Evolutionary conservation across 164 flowering plant species (phyloP), one percentile per base, ranked within the genome.

Genomic region (Aristolochia californica): DNA sequence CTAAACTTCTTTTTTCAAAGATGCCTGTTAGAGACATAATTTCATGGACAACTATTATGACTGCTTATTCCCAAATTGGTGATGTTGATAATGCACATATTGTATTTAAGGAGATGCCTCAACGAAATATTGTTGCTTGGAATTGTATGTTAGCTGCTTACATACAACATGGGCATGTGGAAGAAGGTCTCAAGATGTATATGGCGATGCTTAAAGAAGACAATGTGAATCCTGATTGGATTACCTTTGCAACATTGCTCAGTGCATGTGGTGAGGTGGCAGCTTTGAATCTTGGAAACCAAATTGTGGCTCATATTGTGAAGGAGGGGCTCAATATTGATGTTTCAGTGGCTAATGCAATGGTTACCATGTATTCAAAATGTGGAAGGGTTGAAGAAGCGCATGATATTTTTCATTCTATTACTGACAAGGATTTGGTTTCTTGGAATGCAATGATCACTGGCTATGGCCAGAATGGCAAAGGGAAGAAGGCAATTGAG

Each of bases 401-500:
- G 12, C 60, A 43, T 8, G 66, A 59, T n/a, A 53, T 67, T 30
- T 80, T 80, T 60, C 62, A 74, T 43, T 66, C 47, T 4, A 64
- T 78, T 40, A 4, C 14, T 58, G 48, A 26, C 16, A 78, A 72
- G 63, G 64, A 78, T 68, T 56, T 76, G 66, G 60, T 76, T 51
- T 78, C 80, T n/a, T 78, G 84, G 82, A 80, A 80, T 62, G 61
- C 77, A 5, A 70, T 80, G 76, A 78, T 78, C 66, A 60, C 71
- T 21, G 82, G 73, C 48, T 76, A 72, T 65, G 78, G 80, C 61
- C 79, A 76, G 40, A 70, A 78, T 62, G 82, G 84, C 28, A 63
- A 66, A 48, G 80, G 79, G 24, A 60, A 43, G 60, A 60, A 72
- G 62, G 80, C 62, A 28, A 55, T 78, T 44, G 72, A 74, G 20